Evolutionary conservation across 768 basidiomycete genomes (phyloP).

Genomic region (Tylopilus plumbeoviolaceoides): DNA sequence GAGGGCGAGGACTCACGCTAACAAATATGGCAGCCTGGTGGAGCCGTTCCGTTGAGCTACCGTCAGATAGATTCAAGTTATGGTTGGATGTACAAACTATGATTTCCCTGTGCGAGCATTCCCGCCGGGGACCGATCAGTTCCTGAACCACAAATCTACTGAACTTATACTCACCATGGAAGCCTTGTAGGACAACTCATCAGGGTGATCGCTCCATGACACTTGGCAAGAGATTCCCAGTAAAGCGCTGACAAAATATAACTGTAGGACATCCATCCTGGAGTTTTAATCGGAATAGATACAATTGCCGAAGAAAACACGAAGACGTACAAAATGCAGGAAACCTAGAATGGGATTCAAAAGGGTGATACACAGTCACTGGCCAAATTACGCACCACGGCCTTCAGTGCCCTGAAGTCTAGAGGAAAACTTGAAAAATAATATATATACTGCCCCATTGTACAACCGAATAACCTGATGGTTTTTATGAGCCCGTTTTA

Average conservation of each 20-base stretch:
- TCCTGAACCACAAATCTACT: neutral
- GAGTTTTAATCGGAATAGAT: neutral
- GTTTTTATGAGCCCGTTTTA: neutral
- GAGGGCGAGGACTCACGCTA: slow-evolving; percentile 1
- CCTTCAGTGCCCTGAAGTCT: slow-evolving; percentile 7
- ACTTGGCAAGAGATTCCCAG: neutral
- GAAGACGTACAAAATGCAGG: slow-evolving; percentile 1
- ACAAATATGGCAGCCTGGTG: neutral
- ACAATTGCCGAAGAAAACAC: neutral
- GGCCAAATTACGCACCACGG: neutral
- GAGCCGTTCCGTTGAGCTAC: neutral
- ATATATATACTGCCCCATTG: slow-evolving; percentile 6
- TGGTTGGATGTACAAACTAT: neutral
- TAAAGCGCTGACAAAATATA: neutral
- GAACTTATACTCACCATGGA: slow-evolving; percentile 1
- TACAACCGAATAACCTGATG: slow-evolving; percentile 9
- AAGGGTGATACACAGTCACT: neutral
- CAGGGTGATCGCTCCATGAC: neutral
- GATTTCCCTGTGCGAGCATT: neutral
- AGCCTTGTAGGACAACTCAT: neutral
- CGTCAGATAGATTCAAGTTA: neutral
- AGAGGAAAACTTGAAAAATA: neutral
- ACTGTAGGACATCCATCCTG: slow-evolving; percentile 7
- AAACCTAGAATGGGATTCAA: neutral
- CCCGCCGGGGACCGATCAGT: neutral